Conservation (phyloP, 768 basidiomycete species). For the Termitomyces sp. region DNA sequence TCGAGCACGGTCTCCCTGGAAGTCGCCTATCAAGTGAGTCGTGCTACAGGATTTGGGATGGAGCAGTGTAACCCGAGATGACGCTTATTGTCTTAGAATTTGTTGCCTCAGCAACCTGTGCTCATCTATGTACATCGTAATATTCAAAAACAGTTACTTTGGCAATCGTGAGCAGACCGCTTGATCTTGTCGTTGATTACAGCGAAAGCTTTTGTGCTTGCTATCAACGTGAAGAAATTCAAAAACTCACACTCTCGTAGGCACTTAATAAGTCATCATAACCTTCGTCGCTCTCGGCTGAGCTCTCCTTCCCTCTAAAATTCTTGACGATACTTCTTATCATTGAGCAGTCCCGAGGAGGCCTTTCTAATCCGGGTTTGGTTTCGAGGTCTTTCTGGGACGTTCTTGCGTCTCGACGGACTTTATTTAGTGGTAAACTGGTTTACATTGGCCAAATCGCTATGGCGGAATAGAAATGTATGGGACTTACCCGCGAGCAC, state of each 20-base stretch:
- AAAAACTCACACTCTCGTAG: constrained; percentile 63
- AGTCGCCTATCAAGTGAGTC: constrained; percentile 57
- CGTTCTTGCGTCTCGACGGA: too few species aligned
- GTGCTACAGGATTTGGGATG: neutral
- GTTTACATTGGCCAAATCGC: too few species aligned
- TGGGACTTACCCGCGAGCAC: too few species aligned
- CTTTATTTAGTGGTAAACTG: too few species aligned
- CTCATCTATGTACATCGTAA: constrained; percentile 54
- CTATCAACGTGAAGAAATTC: constrained; percentile 1
- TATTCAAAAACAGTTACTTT: constrained; percentile 43
- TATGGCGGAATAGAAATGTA: too few species aligned
- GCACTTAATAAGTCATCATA: constrained; percentile 76
- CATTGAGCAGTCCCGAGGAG: constrained; percentile 38
- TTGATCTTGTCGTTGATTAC: neutral
- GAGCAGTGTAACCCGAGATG: neutral
- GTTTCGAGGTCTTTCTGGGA: constrained; percentile 25
- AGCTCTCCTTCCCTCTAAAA: constrained; percentile 40
- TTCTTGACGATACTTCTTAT: constrained; percentile 33
- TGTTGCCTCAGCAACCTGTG: constrained; percentile 57
- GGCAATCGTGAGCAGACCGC: constrained; percentile 3
- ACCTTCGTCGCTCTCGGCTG: constrained; percentile 69
- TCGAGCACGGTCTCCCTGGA: constrained; percentile 29
- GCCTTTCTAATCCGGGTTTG: constrained; percentile 38
- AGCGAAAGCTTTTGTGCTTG: neutral
- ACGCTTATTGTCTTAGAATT: constrained; percentile 36